These are phyloP conservation scores for Lentinula edodes DNA, from an alignment of 768 basidiomycete species.

Conservation along the genomic window DNA sequence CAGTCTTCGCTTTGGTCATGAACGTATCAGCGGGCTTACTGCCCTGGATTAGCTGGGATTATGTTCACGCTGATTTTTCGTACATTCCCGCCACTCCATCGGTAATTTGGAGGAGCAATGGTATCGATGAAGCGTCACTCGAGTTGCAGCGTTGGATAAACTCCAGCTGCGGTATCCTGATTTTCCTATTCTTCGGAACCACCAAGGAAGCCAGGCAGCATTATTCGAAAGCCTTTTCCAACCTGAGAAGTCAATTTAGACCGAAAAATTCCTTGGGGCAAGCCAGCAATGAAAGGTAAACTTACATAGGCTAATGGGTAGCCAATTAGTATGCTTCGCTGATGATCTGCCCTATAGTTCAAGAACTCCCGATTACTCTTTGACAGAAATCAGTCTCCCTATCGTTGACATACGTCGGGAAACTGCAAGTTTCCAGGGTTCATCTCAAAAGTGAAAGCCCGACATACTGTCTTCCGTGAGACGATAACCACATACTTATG, in stretches of 20 bases:
- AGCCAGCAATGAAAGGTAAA: not conserved
- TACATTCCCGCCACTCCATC: constrained; percentile 13
- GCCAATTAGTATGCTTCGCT: not conserved
- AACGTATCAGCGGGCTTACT: constrained; percentile 16
- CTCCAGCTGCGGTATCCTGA: not conserved
- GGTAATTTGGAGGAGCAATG: not conserved
- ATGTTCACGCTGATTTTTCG: constrained; percentile 29
- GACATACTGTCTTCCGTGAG: not conserved
- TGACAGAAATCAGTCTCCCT: not conserved
- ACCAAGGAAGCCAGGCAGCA: not conserved
- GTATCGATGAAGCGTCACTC: not conserved
- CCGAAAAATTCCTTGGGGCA: not conserved
- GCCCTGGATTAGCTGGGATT: constrained; percentile 39
- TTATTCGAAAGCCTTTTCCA: not conserved
- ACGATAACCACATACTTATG: no score
- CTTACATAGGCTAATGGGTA: not conserved
- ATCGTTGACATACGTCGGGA: not conserved
- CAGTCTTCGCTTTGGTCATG: constrained; percentile 25
- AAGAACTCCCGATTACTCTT: not conserved
- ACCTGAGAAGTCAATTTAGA: not conserved
- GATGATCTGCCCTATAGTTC: not conserved
- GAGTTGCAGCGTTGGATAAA: not conserved
- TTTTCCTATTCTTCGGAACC: not conserved
- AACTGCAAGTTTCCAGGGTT: not conserved
- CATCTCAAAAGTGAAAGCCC: not conserved